Base-by-base conservation (phyloP, 495 filamentous ascomycete genomes). In the Aspergillus indologenus region DNA sequence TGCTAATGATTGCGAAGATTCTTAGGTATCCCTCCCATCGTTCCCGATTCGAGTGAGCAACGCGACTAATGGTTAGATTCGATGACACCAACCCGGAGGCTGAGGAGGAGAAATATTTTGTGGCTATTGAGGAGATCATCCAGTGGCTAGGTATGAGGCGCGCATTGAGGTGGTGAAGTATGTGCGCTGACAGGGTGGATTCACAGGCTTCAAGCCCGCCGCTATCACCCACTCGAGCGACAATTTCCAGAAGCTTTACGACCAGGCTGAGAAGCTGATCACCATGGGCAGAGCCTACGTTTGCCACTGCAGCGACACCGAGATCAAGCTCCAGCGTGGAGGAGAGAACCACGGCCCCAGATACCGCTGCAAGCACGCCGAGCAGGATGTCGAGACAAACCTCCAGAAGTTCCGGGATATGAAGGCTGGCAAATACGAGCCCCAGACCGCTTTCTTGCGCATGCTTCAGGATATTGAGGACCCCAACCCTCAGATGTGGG, bases 381-480 rank as follows among this genome's bases (percentile, higher is more conserved):
- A 87, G 9, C 85, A 90, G 60, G 75, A 85, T 0, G 81, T 84
- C 22, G 89, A 92, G 55, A 85, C 90, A 53, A 95, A 91, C 57
- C 70, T 98, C 46, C 61, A 74, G 5, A 87, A 97, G 63, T 97
- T 98, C 71, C 80, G 90, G 50, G 90, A 83, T 22, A 98, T 98
- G 94, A 78, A 86, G 20, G 91, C 93, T 69, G 95, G 94, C 21
- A 87, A 90, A 70, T 98, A 97, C 71, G 86, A 88, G 68, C 89
- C 94, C 2, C 84, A 87, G 62, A 89, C 91, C 65, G 94, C 92
- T 3, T 91, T 90, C 62, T 75, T 98, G 47, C 87, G 94, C 54
- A 96, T 98, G 92, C 96, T 96, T 73, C 92, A 84, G 65, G 71
- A 79, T 56, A 59, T 64, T 21, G 69, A 75, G 47, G 78, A 75